Base-by-base conservation (phyloP, 495 filamentous ascomycete species). In the Pyrenopolyporus hunteri region DNA sequence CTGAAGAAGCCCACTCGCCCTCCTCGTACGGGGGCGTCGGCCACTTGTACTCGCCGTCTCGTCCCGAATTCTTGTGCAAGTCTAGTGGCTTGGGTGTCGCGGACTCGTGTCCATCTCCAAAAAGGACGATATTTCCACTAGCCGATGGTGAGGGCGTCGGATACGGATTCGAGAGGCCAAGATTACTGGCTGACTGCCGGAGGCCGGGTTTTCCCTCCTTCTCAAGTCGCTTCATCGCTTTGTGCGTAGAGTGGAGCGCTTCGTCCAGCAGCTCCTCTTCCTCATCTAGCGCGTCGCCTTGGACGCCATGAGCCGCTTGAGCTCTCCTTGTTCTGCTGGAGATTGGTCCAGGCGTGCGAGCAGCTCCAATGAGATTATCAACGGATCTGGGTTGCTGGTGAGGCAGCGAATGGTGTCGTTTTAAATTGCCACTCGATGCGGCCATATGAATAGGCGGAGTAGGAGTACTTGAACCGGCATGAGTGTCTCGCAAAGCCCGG, bases 191-290 rank as follows among this genome's bases (percentile, higher is more conserved):
- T 6, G 82, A 80, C 60, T 84, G 83, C 54, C 81, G 78, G 46
- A 82, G 74, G 26, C 77, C 78, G 16, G 78, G 68, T 63, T 80
- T 77, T 26, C 73, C 64, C 43, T 83, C 77, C 64, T 78, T 75
- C 62, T 83, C 78, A 29, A 83, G 69, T 40, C 72, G 73, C 55
- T 80, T 81, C 73, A 81, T 80, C 1, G 75, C 82, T 11, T 71
- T 65, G 14, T 77, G 77, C 3, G 80, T 80, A 29, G 77, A 77
- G 66, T 78, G 64, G 65, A 83, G 57, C 51, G 78, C 93, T 73
- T 98, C 94, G 66, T 96, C 92, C 8, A 97, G 79, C 9, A 98
- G 83, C 73, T 99, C 94, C 59, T 98, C 94, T 67, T 98, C 92
- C 73, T 99, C 94, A 68, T 97, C 92, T 0, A 95, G 91, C 3